Percentiles rank a stretch among this genome's conserved stretches.
phyloP scores from a whole-genome alignment of 2,329 filamentous ascomycete species.

The Phialocephala subalpina region DNA sequence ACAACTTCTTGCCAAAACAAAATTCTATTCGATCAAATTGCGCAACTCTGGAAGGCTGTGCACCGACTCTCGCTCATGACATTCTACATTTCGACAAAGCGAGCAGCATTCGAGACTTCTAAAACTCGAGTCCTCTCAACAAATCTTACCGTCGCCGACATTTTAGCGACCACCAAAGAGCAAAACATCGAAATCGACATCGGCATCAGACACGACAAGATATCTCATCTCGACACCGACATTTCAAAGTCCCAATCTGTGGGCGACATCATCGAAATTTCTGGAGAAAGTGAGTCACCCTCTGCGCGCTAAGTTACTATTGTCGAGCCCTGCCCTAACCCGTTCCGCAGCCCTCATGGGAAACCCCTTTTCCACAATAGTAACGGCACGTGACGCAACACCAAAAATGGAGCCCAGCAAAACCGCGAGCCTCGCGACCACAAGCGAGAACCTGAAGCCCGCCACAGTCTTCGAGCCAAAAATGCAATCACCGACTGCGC shows the following conservation, averaged over 20 bases:
- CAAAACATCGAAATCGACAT: background rate
- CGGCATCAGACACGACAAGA: too few species aligned
- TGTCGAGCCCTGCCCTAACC: too few species aligned
- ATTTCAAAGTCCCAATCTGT: background rate
- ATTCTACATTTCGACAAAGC: too few species aligned
- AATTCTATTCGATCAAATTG: background rate
- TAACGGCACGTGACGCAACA: background rate
- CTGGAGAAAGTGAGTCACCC: background rate
- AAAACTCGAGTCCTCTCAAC: background rate
- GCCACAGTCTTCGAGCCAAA: slow-evolving; percentile 11
- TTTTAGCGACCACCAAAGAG: background rate
- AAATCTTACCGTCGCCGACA: background rate
- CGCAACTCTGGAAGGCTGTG: background rate
- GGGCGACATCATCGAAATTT: background rate
- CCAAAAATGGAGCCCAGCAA: too few species aligned
- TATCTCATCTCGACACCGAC: background rate
- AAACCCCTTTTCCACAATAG: background rate
- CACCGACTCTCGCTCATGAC: background rate
- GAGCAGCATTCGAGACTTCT: background rate
- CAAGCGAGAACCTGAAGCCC: too few species aligned
- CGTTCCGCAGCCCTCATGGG: too few species aligned
- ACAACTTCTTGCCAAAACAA: too few species aligned
- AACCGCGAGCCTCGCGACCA: too few species aligned
- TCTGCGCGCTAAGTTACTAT: too few species aligned
- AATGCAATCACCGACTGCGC: slow-evolving; percentile 11